Base-by-base conservation (phyloP, 2,329 filamentous ascomycete species). In the Rhynchosporium secalis region DNA sequence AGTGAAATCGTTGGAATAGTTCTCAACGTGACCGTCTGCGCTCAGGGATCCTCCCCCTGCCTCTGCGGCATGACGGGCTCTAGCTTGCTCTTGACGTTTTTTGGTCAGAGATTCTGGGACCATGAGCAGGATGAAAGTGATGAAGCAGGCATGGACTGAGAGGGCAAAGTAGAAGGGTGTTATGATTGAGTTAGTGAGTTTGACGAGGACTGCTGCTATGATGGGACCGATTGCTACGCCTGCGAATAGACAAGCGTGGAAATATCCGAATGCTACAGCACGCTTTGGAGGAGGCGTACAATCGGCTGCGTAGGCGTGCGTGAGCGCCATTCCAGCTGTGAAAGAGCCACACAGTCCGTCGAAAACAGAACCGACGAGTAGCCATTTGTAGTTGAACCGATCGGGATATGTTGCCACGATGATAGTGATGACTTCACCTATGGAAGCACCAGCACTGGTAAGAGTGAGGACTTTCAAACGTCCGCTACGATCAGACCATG, bases 281-380 rank as follows among this genome's bases (percentile, higher is more conserved):
- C 95, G 86, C 71, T 85, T 86, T 36, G 90, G 88, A 0, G 92
- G 90, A 3, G 89, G 80, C 0, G 92, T 94, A 75, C 92, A 96
- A 75, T 99, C 95, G 46, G 91, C 88, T 12, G 90, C 88, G 75
- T 98, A 99, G 0, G 94, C 92, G 74, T 96, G 88, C 28, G 86
- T 87, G 26, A 88, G 79, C 51, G 89, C 86, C 79, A 89, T 89
- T 33, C 88, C 89, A 0, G 91, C 86, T 1, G 92, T 96, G 74
- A 97, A 96, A 0, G 93, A 96, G 7, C 95, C 95, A 9, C 87
- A 87, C 4, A 96, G 72, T 4, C 95, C 95, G 72, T 99, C 95
- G 51, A 93, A 80, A 9, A 90, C 80, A 41, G 87, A 85, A 9
- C 91, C 91, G 1, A 94, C 74, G 5, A 98, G 78, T 28, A 99